Evolutionary conservation across 495 filamentous ascomycete genomes (phyloP).

Genomic region (Trichoderma erinaceum): DNA sequence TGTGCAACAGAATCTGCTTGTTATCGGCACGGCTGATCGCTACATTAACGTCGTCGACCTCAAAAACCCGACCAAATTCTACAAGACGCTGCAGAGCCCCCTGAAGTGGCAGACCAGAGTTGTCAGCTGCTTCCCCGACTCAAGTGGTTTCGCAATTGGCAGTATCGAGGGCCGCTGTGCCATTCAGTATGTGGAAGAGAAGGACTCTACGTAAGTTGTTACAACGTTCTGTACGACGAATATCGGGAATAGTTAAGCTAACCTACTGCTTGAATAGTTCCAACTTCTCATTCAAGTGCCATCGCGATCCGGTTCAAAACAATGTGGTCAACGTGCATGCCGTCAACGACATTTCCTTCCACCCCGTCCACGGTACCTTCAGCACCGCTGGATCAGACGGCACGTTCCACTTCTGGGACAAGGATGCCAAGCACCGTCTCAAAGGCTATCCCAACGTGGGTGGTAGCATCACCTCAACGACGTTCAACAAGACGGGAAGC

Average conservation of each 20-base stretch:
- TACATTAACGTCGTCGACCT: constrained; percentile 90
- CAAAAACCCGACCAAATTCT: constrained; percentile 71
- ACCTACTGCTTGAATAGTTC: constrained; percentile 35
- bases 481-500: constrained; percentile 72
- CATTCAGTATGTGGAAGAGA: constrained; percentile 88
- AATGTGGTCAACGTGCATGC: constrained; percentile 74
- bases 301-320: constrained; percentile 62
- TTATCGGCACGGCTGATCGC: constrained; percentile 85
- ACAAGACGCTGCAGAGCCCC: constrained; percentile 82
- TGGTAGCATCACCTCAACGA: constrained; percentile 73
- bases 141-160: constrained; percentile 79
- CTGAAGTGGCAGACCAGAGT: constrained; percentile 93
- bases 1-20: constrained; percentile 71
- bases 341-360: constrained; percentile 91
- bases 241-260: neutral
- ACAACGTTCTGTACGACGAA: too few species aligned
- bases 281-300: constrained; percentile 96
- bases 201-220: constrained; percentile 57
- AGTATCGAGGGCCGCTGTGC: constrained; percentile 88
- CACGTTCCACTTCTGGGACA: constrained; percentile 93
- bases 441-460: constrained; percentile 88
- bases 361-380: constrained; percentile 82
- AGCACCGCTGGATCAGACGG: constrained; percentile 88
- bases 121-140: constrained; percentile 85
- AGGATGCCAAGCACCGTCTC: constrained; percentile 83